Evolutionary conservation across 1,284 basidiomycete species (phyloP), one percentile per base, ranked within the genome.

Genomic region (Ustilago trichophora): DNA sequence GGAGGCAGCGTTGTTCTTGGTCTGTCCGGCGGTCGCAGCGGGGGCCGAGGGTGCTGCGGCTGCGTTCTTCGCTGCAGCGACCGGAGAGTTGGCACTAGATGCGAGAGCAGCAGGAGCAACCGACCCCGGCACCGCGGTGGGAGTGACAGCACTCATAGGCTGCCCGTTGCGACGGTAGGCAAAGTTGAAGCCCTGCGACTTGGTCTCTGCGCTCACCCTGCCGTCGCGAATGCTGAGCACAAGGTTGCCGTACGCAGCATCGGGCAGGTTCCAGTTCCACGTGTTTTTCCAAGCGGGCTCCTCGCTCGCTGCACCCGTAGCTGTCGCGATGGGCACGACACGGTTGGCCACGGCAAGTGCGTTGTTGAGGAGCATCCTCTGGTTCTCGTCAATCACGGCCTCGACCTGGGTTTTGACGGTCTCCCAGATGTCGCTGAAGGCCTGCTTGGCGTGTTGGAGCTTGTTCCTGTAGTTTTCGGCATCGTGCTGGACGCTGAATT

Each of bases 251-350:
- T 91, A 95, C 1, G 91, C 90, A 8, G 94, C 95, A 78, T 98
- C 95, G 57, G 94, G 83, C 47, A 96, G 83, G 77, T 95, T 93
- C 93, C 93, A 98, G 82, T 98, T 93, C 95, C 95, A 98, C 76
- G 91, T 93, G 82, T 77, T 78, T 76, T 77, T 78, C 69, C 67
- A 73, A 10, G 71, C 70, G 11, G 70, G 68, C 93, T 98, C 83
- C 93, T 98, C 95, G 34, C 87, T 87, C 13, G 85, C 84, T 4
- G 86, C 85, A 15, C 76, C 77, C 0, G 83, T 81, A 4, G 83
- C 77, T 34, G 88, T 86, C 1, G 87, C 64, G 5, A 59, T 81
- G 4, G 88, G 84, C 6, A 92, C 91, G 13, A 94, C 84, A 36
- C 90, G 87, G 74, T 92, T 91, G 42, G 92, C 86, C 26, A 96